Evolutionary conservation across 139 green algal genomes (phyloP), one percentile per base, ranked within the genome.

Genomic region (Chlamydomonas asymmetrica): DNA sequence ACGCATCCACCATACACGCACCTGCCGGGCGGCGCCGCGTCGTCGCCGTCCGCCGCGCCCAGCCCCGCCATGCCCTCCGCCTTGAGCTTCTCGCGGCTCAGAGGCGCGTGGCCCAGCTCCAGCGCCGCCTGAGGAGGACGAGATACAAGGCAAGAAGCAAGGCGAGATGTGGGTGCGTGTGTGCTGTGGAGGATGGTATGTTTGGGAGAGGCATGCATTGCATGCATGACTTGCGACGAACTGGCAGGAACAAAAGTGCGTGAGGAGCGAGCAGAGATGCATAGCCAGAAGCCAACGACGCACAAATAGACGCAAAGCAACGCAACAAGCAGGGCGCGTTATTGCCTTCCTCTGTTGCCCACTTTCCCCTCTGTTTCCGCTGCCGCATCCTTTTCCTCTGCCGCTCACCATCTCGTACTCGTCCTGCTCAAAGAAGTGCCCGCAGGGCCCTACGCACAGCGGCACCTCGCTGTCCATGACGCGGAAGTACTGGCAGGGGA

Each of bases 391-490:
- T 54, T 39, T 10, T 38, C 63, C 34, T 62, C 29, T 16, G 49
- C 43, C 23, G 54, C 80, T 69, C 74, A 85, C 73, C 85, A 96
- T 88, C 68, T 93, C 88, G 41, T 84, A 93, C 57, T 93, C 91
- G 62, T 94, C 89, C 52, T 88, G 75, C 85, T 97, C 92, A 67
- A 91, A 97, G 74, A 95, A 91, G 76, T 95, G 89, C 0, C 91
- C 90, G 74, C 86, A 93, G 1, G 78, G 56, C 4, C 83, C 87
- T 23, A 89, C 78, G 34, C 71, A 79, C n/a, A 97, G 75, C 13
- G 88, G 86, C 40, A 84, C 75, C 57, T 92, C 85, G 1, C 73
- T 68, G 71, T 95, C 89, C 87, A 94, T 88, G 25, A 94, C 32
- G 37, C 88, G 80, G 84, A 93, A 95, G 74, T 89, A 95, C 78